Conservation (phyloP, 129 eudicot species). For the Centella asiatica region DNA sequence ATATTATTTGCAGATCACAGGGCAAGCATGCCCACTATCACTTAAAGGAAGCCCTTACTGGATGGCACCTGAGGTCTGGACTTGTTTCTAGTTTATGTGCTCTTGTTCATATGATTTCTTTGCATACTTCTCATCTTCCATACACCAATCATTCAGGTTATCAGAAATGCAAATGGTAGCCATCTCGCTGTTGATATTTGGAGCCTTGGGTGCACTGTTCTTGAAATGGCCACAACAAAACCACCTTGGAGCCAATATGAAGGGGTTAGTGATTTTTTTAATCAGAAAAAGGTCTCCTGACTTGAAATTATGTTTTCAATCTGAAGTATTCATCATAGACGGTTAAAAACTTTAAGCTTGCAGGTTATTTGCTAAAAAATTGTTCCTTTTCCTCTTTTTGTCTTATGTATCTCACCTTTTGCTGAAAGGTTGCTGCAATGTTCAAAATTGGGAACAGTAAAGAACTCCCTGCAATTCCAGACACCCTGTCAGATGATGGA, state of each 20-base stretch:
- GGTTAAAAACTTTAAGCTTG: slow-evolving; percentile 5
- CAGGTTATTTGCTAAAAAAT: not conserved
- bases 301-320: not conserved
- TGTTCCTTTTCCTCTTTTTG: not conserved
- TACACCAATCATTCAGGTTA: slow-evolving; percentile 41
- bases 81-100: not conserved
- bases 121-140: not conserved
- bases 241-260: slow-evolving; percentile 99
- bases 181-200: slow-evolving; percentile 94
- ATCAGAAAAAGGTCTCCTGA: not conserved
- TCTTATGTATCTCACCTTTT: slow-evolving; percentile 16
- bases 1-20: slow-evolving; percentile 67
- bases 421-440: slow-evolving; percentile 79
- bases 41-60: slow-evolving; percentile 96
- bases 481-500: slow-evolving; percentile 78
- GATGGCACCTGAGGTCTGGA: slow-evolving; percentile 98
- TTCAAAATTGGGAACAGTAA: slow-evolving; percentile 90
- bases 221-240: slow-evolving; percentile 96
- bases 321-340: not conserved
- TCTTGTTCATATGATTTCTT: not conserved
- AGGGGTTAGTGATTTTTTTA: slow-evolving; percentile 74
- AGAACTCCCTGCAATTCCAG: slow-evolving; percentile 86
- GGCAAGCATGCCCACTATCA: slow-evolving; percentile 80
- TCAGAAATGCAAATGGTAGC: slow-evolving; percentile 65
- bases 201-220: slow-evolving; percentile 98